Evolutionary conservation across 345 rosid species (phyloP), one percentile per base, ranked within the genome.

Genomic region (Dipteronia sinensis): DNA sequence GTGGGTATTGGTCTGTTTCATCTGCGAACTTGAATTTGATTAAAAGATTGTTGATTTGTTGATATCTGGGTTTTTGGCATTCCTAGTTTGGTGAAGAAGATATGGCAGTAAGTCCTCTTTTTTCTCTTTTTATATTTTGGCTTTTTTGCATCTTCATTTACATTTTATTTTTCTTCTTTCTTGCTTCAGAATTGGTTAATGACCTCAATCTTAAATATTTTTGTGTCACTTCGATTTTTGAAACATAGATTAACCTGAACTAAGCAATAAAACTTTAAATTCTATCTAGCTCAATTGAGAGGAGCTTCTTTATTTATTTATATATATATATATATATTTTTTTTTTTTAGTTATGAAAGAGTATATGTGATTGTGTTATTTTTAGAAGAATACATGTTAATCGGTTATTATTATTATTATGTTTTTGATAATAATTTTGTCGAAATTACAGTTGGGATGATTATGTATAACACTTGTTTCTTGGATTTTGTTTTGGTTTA

Each of bases 91-190:
- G 80, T 64, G 49, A 23, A 70, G 76, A 68, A 77, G 67, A 69
- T 67, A 92, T 92, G 97, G 91, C 91, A 27, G 97, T 92, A 79
- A 89, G 97, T 85, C 75, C 6, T 67, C 59, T 16, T 73, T 31
- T 40, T 22, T 61, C 17, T 8, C 46, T 8, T 42, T 42, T 46
- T 46, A 46, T 46, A 15, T 46, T 46, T 46, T 46, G 49, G 3
- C 13, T 46, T 46, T 44, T 25, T 81, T 53, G 38, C 4, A 20
- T 15, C 9, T 74, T 49, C 17, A 9, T 44, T 61, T 70, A 3
- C 42, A 15, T 49, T 7, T 31, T 49, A 42, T 49, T 77, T 56
- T 11, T 74, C 31, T 29, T 11, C n/a, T 42, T 75, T 25, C 62
- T 63, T 78, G 38, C 16, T 65, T 77, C 42, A 34, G 6, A 34